Evolutionary conservation across 1,284 basidiomycete genomes (phyloP), one percentile per base, ranked within the genome.

Genomic region (Ceratobasidium theobromae): DNA sequence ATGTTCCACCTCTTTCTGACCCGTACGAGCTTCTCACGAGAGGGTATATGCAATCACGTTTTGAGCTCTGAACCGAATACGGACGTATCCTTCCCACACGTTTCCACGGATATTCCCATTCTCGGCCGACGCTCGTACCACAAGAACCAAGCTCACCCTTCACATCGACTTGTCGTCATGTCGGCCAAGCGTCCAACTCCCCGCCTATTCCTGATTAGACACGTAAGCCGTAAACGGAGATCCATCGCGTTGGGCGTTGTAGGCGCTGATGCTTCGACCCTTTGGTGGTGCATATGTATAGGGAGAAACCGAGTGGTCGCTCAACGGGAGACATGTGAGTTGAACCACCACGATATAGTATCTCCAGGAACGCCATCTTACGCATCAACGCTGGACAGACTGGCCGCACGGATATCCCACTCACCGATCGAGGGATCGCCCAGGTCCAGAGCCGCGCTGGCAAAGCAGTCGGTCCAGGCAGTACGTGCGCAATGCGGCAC

Each of bases 261-360:
- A 6, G 43, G 16, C 35, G 33, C 32, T 35, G 3, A 52, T 67
- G 55, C 68, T 62, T 66, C 53, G 43, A 21, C n/a, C 35, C 8
- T 12, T 16, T 16, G 28, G 65, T 76, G 51, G 16, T 38, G 16
- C 35, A 8, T 8, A 8, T 38, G n/a, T 25, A 1, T 46, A 60
- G 57, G 78, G 79, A 64, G 78, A 81, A 73, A 81, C 80, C 0
- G 80, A 80, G 70, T 81, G 80, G 79, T 77, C 75, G 1, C 66
- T 79, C 33, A 78, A 78, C 48, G 79, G 77, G 25, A 73, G 77
- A 51, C 78, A 78, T 68, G 76, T 77, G 53, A 41, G 76, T 71
- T 52, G 14, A 12, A 28, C 11, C 28, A 23, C 62, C 52, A 21
- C 28, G 57, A 12, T 30, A 41, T 40, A 25, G 6, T 28, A 4